Evolutionary conservation across 257 asterid species (phyloP).

Genomic region (Cruciata laevipes): DNA sequence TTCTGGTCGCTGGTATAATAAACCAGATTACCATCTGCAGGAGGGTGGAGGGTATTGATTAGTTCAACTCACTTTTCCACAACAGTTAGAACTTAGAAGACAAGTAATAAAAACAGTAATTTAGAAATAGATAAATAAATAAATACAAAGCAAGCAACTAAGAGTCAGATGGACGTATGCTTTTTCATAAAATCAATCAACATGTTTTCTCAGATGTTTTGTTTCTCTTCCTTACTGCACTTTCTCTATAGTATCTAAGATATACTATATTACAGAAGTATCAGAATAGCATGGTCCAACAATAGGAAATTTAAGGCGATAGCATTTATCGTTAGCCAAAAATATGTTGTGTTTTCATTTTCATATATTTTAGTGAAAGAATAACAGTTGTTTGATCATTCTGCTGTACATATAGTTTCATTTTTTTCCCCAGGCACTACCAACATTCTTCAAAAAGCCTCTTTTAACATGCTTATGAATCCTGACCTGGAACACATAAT

Average conservation of each 20-base stretch:
- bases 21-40: slow-evolving; percentile 83
- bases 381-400: neutral
- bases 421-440: neutral
- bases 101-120: neutral
- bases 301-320: neutral
- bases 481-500: neutral
- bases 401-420: neutral
- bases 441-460: too few relatives aligned
- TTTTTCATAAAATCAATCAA: neutral
- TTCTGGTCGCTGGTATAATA: slow-evolving; percentile 81
- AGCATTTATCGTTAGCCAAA: too few relatives aligned
- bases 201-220: neutral
- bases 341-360: neutral
- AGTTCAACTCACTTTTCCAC: neutral
- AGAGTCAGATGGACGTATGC: neutral
- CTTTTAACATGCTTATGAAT: neutral
- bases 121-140: too few relatives aligned
- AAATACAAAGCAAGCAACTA: too few relatives aligned
- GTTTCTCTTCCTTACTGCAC: neutral
- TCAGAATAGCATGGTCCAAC: neutral
- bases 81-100: neutral
- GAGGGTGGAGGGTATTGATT: slow-evolving; percentile 12
- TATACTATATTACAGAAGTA: neutral
- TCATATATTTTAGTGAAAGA: neutral
- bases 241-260: neutral